phyloP scores from a whole-genome alignment of 495 filamentous ascomycete genomes.

The Lepraria neglecta region DNA sequence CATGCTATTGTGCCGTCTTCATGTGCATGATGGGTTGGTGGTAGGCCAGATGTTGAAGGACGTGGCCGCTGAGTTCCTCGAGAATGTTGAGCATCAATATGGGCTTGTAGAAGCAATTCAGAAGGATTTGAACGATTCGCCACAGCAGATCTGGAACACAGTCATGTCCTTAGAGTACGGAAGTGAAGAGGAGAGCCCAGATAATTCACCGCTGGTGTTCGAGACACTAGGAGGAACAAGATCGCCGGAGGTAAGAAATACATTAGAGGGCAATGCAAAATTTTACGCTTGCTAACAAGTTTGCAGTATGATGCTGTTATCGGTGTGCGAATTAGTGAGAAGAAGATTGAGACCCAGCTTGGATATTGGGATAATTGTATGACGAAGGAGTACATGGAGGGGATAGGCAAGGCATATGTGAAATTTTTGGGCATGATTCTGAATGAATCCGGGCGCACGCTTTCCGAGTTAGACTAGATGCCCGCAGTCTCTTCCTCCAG shows the following conservation, averaged over 20 bases:
- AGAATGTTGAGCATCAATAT: neutral
- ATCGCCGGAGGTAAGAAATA: neutral
- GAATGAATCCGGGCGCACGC: neutral
- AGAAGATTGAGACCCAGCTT: neutral
- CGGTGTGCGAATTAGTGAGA: neutral
- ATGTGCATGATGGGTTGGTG: neutral
- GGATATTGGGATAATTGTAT: neutral
- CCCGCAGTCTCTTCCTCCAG: too few relatives aligned
- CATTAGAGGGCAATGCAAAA: too few relatives aligned
- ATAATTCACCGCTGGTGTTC: neutral
- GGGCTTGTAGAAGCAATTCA: neutral
- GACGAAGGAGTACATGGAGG: neutral
- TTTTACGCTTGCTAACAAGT: neutral
- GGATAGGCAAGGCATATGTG: neutral
- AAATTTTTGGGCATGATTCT: neutral
- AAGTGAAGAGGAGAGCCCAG: neutral
- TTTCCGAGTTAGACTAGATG: neutral
- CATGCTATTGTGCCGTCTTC: constrained; percentile 32
- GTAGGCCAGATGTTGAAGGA: neutral
- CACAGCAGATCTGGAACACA: neutral
- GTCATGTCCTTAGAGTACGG: neutral
- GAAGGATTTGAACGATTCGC: neutral
- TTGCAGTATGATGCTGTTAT: neutral
- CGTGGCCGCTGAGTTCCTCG: neutral
- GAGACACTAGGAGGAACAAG: neutral